Conservation (phyloP, 768 basidiomycete species). For the Termitomyces sp. region DNA sequence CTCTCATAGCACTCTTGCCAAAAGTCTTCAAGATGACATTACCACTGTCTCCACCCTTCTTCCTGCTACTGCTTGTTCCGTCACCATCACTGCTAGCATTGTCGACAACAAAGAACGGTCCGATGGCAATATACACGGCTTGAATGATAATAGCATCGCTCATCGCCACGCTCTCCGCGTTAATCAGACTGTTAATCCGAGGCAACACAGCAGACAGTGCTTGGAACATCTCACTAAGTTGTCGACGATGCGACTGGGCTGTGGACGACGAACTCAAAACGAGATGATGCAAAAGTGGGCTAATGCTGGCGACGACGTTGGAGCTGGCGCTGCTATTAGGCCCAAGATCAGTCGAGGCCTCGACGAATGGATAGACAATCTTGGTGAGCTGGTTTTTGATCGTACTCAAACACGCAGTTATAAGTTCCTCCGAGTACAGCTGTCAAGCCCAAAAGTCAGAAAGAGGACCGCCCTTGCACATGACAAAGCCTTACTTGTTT, state of each 20-base stretch:
- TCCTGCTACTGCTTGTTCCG: conserved; percentile 22
- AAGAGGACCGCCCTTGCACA: too few relatives aligned
- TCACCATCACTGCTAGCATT: conserved; percentile 51
- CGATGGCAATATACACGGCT: conserved; percentile 89
- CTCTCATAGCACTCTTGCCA: conserved; percentile 78
- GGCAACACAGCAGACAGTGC: conserved; percentile 69
- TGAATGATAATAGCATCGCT: conserved; percentile 91
- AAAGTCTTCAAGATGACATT: conserved; percentile 61
- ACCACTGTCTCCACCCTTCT: conserved; percentile 56
- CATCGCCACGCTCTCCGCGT: conserved; percentile 71
- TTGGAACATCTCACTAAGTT: conserved; percentile 69
- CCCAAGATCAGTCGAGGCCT: conserved; percentile 46
- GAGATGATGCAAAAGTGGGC: conserved; percentile 51
- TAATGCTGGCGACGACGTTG: conserved; percentile 26
- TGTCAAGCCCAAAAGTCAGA: conserved; percentile 22
- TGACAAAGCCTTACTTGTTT: conserved; percentile 61
- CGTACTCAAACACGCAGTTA: conserved; percentile 69
- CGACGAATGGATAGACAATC: conserved; percentile 84
- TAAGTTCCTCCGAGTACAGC: conserved; percentile 94
- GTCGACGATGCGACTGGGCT: conserved; percentile 35
- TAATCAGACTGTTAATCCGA: conserved; percentile 69
- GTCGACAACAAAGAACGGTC: conserved; percentile 91
- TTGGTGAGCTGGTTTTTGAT: conserved; percentile 79
- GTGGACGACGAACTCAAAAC: conserved; percentile 36
- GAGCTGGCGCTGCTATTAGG: conserved; percentile 21